Percentiles rank a stretch among this genome's conserved stretches.
phyloP scores from a whole-genome alignment of 805 yeast genomes.

The Pichia scutulata region DNA sequence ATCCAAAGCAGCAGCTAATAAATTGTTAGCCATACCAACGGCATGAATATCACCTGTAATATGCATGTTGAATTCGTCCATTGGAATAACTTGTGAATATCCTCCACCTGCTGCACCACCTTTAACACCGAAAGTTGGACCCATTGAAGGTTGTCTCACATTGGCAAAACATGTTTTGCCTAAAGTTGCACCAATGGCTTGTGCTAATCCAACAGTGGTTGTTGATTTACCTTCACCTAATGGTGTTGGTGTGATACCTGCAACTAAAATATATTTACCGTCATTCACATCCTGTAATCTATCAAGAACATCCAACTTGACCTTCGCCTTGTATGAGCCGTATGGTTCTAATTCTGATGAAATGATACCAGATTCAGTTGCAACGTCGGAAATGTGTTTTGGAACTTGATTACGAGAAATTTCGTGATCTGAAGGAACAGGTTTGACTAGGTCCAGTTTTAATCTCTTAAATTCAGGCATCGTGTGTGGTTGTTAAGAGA shows the following conservation, averaged over 20 bases:
- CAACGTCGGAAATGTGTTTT: conserved; percentile 67
- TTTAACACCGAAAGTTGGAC: conserved; percentile 97
- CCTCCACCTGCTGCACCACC: conserved; percentile 99
- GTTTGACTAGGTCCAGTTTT: conserved; percentile 34
- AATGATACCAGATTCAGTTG: conserved; percentile 73
- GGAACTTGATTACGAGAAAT: conserved; percentile 87
- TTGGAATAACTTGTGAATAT: conserved; percentile 93
- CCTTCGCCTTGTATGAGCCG: conserved; percentile 88
- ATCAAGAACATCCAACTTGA: conserved; percentile 58
- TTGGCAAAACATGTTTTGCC: conserved; percentile 81
- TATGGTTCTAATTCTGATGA: conserved; percentile 76
- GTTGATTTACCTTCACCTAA: conserved; percentile 97
- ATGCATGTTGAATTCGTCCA: conserved; percentile 98
- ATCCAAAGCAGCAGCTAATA: conserved; percentile 93
- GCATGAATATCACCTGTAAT: conserved; percentile 98
- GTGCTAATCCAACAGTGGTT: conserved; percentile 94
- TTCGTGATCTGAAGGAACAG: conserved; percentile 88
- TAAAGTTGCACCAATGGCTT: conserved; percentile 89
- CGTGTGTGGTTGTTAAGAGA: neutral
- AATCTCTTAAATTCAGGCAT: conserved; percentile 32
- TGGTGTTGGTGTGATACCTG: conserved; percentile 98
- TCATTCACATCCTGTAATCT: conserved; percentile 57
- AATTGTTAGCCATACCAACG: conserved; percentile 85
- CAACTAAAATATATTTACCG: conserved; percentile 86
- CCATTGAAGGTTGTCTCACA: conserved; percentile 97